Base-by-base conservation (phyloP, 2,329 filamentous ascomycete species). In the Lasiodiplodia citricola region DNA sequence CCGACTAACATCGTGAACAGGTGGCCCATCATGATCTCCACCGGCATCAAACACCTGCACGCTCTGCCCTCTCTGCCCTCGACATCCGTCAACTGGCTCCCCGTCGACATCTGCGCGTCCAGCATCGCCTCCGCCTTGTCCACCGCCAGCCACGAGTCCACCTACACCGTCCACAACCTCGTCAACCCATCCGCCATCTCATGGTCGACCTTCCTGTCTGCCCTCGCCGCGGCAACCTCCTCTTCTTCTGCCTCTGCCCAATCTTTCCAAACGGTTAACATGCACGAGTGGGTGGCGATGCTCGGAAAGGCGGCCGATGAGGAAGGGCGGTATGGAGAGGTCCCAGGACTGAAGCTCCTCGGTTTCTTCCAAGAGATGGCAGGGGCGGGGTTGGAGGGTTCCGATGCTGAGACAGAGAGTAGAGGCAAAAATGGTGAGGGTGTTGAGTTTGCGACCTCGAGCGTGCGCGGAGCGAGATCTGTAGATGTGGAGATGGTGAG, bases 21-120 rank as follows among this genome's bases (percentile, higher is more conserved):
- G 66, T 70, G 68, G 50, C 69, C 69, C 14, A 70, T 70, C 55
- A 70, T 70, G 69, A 54, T 70, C 28, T 50, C 56, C 18, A 70
- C 69, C 25, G 69, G 69, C 5, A 37, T 70, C 11, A 41, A 66
- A 6, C 47, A 70, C 37, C 47, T 70, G 5, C 56, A 60, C 16
- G 69, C 69, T 4, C 56, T 70, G 56, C 69, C 69, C 0, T n/a
- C 62, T 8, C 21, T 67, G 31, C 35, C 66, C 8, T 55, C 16
- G 28, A 69, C 65, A 25, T 35, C 28, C 16, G 67, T 70, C 2
- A 62, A 70, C 57, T 70, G 69, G 69, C 66, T 70, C 28, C 69
- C 69, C 14, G 67, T 70, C 1, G 63, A 70, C 52, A 25, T 69
- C 4, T 70, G 69, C 47, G 69, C 69, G 2, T 25, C 62, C 4